Conservation (phyloP, 352 stramenopile species). For the Phytopythium helicoides region DNA sequence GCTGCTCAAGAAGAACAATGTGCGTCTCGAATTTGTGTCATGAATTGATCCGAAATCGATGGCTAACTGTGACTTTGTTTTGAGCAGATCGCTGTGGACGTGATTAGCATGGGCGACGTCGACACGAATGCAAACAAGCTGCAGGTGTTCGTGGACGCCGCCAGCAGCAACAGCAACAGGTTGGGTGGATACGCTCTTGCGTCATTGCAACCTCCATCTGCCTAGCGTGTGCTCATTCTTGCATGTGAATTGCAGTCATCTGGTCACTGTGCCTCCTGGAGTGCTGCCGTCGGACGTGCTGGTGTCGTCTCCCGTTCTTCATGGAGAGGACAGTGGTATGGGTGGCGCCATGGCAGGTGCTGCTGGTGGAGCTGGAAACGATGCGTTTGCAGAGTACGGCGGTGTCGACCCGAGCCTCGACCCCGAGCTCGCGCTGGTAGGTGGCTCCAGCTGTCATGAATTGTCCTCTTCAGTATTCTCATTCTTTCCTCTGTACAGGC, state of each 20-base stretch:
- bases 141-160: conserved; percentile 89
- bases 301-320: conserved; percentile 93
- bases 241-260: conserved; percentile 63
- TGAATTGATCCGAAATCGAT: background rate
- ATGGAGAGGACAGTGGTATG: conserved; percentile 81
- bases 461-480: background rate
- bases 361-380: conserved; percentile 31
- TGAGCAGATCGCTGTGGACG: conserved; percentile 93
- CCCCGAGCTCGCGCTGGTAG: conserved; percentile 97
- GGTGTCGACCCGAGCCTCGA: conserved; percentile 98
- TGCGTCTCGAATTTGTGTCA: conserved; percentile 13
- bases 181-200: no score
- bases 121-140: conserved; percentile 89
- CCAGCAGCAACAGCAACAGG: conserved; percentile 93
- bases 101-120: conserved; percentile 97
- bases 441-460: background rate
- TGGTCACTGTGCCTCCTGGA: conserved; percentile 96
- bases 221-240: no score
- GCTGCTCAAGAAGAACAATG: conserved; percentile 99
- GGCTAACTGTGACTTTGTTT: conserved; percentile 2
- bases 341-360: conserved; percentile 32
- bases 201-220: no score
- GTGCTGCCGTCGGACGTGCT: conserved; percentile 98
- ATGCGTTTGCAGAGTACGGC: conserved; percentile 92
- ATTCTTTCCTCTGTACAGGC: conserved; percentile 28